A percentile compares a stretch with the other conserved stretches of the same genome.
Conservation (phyloP, 73 alveolate genomes). For the Diophrys sp. region DNA sequence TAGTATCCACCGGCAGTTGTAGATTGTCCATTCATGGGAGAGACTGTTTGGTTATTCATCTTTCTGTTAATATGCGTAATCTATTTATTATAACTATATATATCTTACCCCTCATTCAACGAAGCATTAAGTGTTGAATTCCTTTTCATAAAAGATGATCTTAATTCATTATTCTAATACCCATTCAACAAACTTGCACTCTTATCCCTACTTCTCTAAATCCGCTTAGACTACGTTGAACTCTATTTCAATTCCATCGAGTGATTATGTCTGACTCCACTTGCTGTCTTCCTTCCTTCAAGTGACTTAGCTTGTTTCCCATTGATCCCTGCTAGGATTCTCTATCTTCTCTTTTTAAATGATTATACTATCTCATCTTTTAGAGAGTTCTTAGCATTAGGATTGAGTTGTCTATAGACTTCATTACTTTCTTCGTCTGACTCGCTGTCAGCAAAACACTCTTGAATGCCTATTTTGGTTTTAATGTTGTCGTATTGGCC, state of each 20-base stretch:
- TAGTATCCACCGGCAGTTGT: no score
- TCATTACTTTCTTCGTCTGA: background rate
- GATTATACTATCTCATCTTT: background rate
- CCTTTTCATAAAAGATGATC: background rate
- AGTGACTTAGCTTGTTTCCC: background rate
- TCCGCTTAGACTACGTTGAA: background rate
- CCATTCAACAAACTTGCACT: background rate
- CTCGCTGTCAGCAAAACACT: background rate
- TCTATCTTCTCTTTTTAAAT: background rate
- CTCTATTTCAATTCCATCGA: background rate
- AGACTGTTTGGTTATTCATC: background rate
- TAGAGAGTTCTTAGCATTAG: background rate
- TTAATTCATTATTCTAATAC: background rate
- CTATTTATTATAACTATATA: no score
- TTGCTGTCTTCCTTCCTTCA: background rate
- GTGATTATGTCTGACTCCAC: background rate
- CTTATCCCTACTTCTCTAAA: background rate
- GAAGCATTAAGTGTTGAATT: background rate
- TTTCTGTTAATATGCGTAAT: background rate
- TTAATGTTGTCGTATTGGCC: background rate
- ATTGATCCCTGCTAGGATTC: background rate
- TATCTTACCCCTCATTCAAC: background rate
- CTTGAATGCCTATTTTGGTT: background rate
- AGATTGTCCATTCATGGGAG: background rate
- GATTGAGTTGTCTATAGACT: background rate